Conservation (phyloP, 345 rosid species). For the Ceriops tagal region DNA sequence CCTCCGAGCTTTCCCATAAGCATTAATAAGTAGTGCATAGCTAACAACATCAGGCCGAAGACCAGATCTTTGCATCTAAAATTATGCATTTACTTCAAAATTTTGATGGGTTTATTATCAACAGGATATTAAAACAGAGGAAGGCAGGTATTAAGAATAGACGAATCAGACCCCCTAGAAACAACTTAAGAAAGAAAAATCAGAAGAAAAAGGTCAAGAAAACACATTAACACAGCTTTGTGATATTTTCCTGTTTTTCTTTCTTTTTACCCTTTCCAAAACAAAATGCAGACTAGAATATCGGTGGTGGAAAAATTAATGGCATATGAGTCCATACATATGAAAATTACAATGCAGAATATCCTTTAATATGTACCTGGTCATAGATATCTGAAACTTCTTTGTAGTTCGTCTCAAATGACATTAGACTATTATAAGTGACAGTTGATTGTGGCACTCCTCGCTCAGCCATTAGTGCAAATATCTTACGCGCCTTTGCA, state of each 20-base stretch:
- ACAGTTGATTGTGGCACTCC: conserved; percentile 72
- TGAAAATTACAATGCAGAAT: not conserved
- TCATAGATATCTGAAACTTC: conserved; percentile 96
- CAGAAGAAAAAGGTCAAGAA: conserved; percentile 1
- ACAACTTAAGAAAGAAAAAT: not conserved
- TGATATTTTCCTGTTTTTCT: not conserved
- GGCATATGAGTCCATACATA: not conserved
- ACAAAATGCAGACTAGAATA: too few species aligned
- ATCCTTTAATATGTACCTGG: conserved; percentile 47
- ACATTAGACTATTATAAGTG: conserved; percentile 89
- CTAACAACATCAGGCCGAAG: conserved; percentile 84
- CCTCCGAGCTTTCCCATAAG: conserved; percentile 92
- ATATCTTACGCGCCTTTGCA: conserved; percentile 74
- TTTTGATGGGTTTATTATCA: conserved; percentile 11
- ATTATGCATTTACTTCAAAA: conserved; percentile 17
- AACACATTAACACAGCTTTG: not conserved
- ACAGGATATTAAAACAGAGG: not conserved
- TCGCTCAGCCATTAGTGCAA: conserved; percentile 66
- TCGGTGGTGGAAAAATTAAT: too few species aligned
- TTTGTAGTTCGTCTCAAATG: conserved; percentile 82
- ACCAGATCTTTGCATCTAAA: conserved; percentile 93
- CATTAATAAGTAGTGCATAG: conserved; percentile 85
- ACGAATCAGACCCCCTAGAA: not conserved
- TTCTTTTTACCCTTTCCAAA: too few species aligned
- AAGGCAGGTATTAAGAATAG: not conserved